Base-by-base conservation (phyloP, 2,329 filamentous ascomycete genomes). In the Ceratocystis diversiconidia region DNA sequence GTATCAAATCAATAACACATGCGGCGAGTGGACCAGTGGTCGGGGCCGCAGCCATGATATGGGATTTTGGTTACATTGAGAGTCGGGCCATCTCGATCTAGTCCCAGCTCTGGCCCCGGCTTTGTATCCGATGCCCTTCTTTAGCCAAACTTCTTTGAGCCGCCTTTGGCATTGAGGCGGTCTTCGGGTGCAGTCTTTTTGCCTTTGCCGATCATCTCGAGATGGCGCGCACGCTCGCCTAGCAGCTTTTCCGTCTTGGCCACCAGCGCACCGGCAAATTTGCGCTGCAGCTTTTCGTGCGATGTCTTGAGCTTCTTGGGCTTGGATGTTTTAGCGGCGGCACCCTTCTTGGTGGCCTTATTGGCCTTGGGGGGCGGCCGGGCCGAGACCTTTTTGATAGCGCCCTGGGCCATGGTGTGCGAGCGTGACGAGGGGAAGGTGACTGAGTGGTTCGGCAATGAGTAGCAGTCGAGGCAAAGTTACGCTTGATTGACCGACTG, bases 171-270 rank as follows among this genome's bases (percentile, higher is more conserved):
- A 19, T 63, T 61, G 55, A 69, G 25, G 32, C 59, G 64, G 19
- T 69, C 67, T 62, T 71, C 67, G 36, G 72, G 74, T 61, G 74
- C 70, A 60, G 74, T 75, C 73, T 79, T 82, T 73, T 82, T 80
- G 8, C 79, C 79, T 73, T 80, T 78, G 41, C 80, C 82, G 68
- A 85, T 82, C 69, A 85, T 71, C 75, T 85, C 82, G 28, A 85
- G 73, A 67, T 85, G 82, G 0, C 82, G 82, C 4, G 80, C 82
- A 7, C 82, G 75, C 75, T 84, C 80, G 67, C 82, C 82, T 50
- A 85, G 76, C 71, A 85, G 75, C 68, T 77, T 76, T 76, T 85
- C 82, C 41, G 82, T 85, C 75, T 78, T 77, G 66, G 75, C 76
- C 55, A 76, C 77, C 71, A 85, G 76, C 60, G 81, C 82, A 2